These are phyloP conservation scores for Sarocladium kiliense DNA, from an alignment of 2,329 filamentous ascomycete genomes.

Conservation along the genomic window DNA sequence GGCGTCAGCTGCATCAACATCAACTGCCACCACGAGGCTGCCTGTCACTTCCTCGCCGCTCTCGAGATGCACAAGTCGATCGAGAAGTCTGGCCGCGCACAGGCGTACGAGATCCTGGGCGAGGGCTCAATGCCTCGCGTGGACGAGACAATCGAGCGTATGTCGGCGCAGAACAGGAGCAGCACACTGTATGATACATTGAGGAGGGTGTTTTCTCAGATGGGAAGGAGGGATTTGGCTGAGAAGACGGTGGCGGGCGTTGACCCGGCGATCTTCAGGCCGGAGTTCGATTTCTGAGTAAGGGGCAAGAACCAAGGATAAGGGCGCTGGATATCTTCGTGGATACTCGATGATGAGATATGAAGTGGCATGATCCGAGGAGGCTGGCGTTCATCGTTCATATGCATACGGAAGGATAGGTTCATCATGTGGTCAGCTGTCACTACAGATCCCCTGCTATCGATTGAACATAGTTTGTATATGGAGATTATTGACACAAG, in stretches of 20 bases:
- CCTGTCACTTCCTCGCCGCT: conserved; percentile 85
- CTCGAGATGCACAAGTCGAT: conserved; percentile 94
- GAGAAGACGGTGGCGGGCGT: conserved; percentile 86
- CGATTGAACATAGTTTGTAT: no score
- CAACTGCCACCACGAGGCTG: conserved; percentile 88
- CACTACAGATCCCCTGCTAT: no score
- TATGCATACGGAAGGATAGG: no score
- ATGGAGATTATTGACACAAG: no score
- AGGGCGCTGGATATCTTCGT: no score
- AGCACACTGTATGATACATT: conserved; percentile 96
- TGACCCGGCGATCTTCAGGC: conserved; percentile 82
- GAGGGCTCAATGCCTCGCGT: conserved; percentile 34
- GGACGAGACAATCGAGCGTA: conserved; percentile 75
- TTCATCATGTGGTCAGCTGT: no score
- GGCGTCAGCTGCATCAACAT: conserved; percentile 98
- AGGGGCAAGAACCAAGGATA: no score
- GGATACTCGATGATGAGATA: no score
- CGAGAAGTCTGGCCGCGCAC: conserved; percentile 76
- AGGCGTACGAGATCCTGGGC: conserved; percentile 77
- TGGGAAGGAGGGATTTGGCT: conserved; percentile 82
- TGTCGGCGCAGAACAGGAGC: conserved; percentile 93
- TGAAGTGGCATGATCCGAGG: no score
- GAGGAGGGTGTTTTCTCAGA: conserved; percentile 90
- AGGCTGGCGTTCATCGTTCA: no score
- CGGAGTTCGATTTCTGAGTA: conserved; percentile 84